Evolutionary conservation across 495 filamentous ascomycete species (phyloP).

Genomic region (Talaromyces wortmannii): DNA sequence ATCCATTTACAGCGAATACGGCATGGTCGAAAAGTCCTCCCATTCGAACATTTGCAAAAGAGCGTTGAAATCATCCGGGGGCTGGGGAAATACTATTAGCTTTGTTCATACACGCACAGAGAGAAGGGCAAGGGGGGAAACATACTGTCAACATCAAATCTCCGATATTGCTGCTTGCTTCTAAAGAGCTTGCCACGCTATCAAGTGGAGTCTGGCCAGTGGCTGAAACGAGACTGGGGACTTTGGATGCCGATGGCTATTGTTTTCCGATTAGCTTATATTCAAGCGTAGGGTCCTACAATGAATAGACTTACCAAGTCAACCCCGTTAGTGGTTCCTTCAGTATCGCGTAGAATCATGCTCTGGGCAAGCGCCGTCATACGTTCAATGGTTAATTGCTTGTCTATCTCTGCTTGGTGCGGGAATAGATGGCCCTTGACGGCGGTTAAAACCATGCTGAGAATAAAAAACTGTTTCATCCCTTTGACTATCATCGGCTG

Average conservation of each 20-base stretch:
- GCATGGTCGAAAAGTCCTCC: constrained; percentile 31
- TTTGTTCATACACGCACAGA: constrained; percentile 2
- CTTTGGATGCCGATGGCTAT: constrained; percentile 3
- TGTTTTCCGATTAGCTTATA: no score
- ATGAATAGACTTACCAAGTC: constrained; percentile 20
- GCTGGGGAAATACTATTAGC: constrained; percentile 12
- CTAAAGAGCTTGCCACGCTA: background rate
- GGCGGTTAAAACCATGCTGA: constrained; percentile 31
- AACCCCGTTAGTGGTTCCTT: constrained; percentile 19
- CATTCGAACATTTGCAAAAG: constrained; percentile 39
- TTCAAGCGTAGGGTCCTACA: background rate
- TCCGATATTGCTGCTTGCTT: constrained; percentile 15
- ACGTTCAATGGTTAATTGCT: constrained; percentile 32
- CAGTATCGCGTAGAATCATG: constrained; percentile 26
- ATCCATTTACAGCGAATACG: constrained; percentile 9
- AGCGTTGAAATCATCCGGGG: constrained; percentile 29
- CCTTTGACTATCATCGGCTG: constrained; percentile 32
- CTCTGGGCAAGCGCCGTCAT: constrained; percentile 31
- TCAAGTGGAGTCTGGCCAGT: constrained; percentile 7
- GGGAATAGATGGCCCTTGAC: constrained; percentile 35
- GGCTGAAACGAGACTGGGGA: constrained; percentile 18
- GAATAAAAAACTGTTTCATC: constrained; percentile 39
- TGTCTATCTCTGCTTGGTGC: constrained; percentile 25
- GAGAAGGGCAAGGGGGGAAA: constrained; percentile 7
- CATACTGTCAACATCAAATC: constrained; percentile 20